Percentiles rank a stretch among this genome's conserved stretches.
Conservation (phyloP, 2,329 filamentous ascomycete species). For the Alternaria gaisen region DNA sequence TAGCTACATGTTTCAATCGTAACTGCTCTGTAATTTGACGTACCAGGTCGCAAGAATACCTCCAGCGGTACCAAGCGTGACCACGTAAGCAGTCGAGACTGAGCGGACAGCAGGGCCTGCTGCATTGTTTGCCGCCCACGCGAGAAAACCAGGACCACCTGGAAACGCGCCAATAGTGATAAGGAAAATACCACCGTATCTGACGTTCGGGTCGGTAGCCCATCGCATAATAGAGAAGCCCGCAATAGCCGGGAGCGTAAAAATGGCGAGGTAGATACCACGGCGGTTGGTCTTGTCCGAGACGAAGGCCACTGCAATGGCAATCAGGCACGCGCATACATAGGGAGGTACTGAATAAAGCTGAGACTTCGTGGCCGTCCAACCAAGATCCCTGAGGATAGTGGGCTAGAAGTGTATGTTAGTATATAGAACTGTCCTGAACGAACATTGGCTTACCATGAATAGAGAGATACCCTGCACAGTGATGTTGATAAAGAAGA, state of each 20-base stretch:
- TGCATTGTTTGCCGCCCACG: slow-evolving; percentile 68
- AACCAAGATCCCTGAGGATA: slow-evolving; percentile 50
- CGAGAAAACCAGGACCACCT: slow-evolving; percentile 66
- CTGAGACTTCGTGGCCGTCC: slow-evolving; percentile 50
- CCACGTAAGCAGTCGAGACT: slow-evolving; percentile 65
- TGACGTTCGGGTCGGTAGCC: slow-evolving; percentile 64
- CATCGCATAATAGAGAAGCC: slow-evolving; percentile 65
- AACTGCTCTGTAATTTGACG: background rate
- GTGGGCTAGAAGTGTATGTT: slow-evolving; percentile 41
- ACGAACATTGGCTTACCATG: slow-evolving; percentile 39
- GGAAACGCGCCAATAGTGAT: slow-evolving; percentile 66
- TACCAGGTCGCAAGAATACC: slow-evolving; percentile 65
- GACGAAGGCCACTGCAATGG: slow-evolving; percentile 48
- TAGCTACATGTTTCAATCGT: slow-evolving; percentile 54
- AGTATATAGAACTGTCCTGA: background rate
- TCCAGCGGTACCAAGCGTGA: slow-evolving; percentile 72
- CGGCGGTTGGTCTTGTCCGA: slow-evolving; percentile 51
- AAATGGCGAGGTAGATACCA: slow-evolving; percentile 49
- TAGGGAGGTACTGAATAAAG: slow-evolving; percentile 53
- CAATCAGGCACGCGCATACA: slow-evolving; percentile 47
- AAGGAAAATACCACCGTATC: slow-evolving; percentile 65
- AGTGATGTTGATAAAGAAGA: slow-evolving; percentile 69
- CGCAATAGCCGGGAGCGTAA: slow-evolving; percentile 55
- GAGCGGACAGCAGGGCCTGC: slow-evolving; percentile 65
- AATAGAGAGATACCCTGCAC: slow-evolving; percentile 59